A percentile compares a stretch with the other conserved stretches of the same genome.
phyloP scores from a whole-genome alignment of 2,329 filamentous ascomycete genomes.

The Colletotrichum sp. region DNA sequence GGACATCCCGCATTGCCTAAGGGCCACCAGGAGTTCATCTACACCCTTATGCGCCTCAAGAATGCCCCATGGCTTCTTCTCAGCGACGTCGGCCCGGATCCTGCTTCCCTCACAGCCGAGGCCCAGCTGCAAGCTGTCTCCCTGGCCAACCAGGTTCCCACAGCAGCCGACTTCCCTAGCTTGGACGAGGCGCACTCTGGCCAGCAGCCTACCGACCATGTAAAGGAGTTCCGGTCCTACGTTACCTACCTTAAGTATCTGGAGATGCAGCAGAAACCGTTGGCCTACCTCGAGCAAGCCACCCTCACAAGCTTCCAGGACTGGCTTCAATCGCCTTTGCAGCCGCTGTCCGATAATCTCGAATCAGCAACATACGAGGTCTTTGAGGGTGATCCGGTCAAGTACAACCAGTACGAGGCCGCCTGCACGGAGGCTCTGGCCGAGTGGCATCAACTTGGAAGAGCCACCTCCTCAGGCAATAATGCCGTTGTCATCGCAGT shows the following conservation, averaged over 20 bases:
- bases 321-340: conserved; percentile 92
- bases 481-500: conserved; percentile 86
- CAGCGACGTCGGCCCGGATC: conserved; percentile 62
- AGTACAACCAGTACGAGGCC: conserved; percentile 93
- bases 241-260: conserved; percentile 85
- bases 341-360: conserved; percentile 93
- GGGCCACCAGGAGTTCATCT: conserved; percentile 65
- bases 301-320: conserved; percentile 76
- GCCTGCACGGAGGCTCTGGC: conserved; percentile 81
- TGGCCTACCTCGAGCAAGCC: conserved; percentile 54
- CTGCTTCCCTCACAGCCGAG: conserved; percentile 9
- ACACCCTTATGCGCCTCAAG: conserved; percentile 69
- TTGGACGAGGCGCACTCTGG: conserved; percentile 66
- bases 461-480: conserved; percentile 74
- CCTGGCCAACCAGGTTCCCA: conserved; percentile 33
- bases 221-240: conserved; percentile 45
- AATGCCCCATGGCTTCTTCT: conserved; percentile 67
- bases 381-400: conserved; percentile 97
- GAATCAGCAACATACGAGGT: conserved; percentile 98
- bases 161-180: conserved; percentile 68
- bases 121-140: conserved; percentile 16
- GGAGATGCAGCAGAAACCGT: conserved; percentile 78
- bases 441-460: conserved; percentile 77
- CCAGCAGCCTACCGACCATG: conserved; percentile 23
- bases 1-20: conserved; percentile 68